Evolutionary conservation across 2,329 filamentous ascomycete species (phyloP).

Genomic region (Fusarium nelsonii): DNA sequence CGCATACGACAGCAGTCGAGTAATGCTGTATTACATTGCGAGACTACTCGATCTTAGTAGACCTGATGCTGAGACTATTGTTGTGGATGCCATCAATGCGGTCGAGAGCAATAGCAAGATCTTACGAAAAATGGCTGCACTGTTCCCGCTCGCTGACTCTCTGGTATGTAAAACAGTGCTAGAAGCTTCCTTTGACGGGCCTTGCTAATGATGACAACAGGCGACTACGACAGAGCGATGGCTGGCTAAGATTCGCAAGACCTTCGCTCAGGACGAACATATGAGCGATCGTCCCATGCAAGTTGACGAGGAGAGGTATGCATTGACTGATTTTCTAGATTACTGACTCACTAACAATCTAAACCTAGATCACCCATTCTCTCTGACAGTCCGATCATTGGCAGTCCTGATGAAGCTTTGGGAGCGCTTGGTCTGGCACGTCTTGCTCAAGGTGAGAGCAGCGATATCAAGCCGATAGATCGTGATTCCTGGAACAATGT

Average conservation of each 20-base stretch:
- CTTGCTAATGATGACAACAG: constrained; percentile 37
- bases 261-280: constrained; percentile 45
- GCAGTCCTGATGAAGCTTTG: constrained; percentile 40
- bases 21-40: constrained; percentile 63
- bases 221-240: constrained; percentile 56
- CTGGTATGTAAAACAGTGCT: constrained; percentile 48
- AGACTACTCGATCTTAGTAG: constrained; percentile 55
- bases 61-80: constrained; percentile 52
- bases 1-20: constrained; percentile 61
- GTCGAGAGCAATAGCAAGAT: constrained; percentile 57
- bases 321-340: background rate
- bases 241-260: constrained; percentile 55
- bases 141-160: constrained; percentile 57
- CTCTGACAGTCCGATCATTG: constrained; percentile 38
- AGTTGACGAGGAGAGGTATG: constrained; percentile 38
- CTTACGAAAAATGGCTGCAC: constrained; percentile 53
- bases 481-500: constrained; percentile 26
- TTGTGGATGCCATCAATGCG: constrained; percentile 55
- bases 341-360: constrained; percentile 9
- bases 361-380: constrained; percentile 33
- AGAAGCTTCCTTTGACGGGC: no score
- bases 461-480: constrained; percentile 38
- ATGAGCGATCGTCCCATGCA: constrained; percentile 45
- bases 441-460: constrained; percentile 39
- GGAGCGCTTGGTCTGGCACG: constrained; percentile 43